A percentile compares a stretch with the other conserved stretches of the same genome.
phyloP scores from a whole-genome alignment of 1,139 yeast genomes.

The Hyphopichia burtonii region DNA sequence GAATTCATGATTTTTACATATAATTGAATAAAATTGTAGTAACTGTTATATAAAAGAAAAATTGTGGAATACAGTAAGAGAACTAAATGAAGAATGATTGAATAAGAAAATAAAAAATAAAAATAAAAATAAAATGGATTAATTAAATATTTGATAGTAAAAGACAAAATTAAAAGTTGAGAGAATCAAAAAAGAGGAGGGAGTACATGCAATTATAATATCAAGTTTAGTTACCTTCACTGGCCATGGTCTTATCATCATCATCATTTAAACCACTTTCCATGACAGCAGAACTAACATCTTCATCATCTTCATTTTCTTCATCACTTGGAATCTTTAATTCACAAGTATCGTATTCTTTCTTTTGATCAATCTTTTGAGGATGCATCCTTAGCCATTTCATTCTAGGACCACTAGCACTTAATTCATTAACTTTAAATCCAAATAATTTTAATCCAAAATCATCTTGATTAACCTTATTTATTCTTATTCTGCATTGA shows the following conservation, averaged over 20 bases:
- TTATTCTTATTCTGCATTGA: slow-evolving; percentile 47
- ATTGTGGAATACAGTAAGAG: slow-evolving; percentile 3
- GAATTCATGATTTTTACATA: background rate
- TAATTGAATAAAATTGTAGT: background rate
- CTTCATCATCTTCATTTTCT: slow-evolving; percentile 25
- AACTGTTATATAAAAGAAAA: background rate
- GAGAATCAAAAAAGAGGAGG: background rate
- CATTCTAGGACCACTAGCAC: slow-evolving; percentile 90
- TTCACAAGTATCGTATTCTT: slow-evolving; percentile 63
- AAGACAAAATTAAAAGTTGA: background rate
- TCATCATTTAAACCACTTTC: slow-evolving; percentile 22
- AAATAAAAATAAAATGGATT: too few species aligned
- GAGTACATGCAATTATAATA: background rate
- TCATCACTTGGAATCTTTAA: slow-evolving; percentile 46
- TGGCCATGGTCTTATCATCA: slow-evolving; percentile 50
- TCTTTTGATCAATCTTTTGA: slow-evolving; percentile 51
- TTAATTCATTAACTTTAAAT: slow-evolving; percentile 71
- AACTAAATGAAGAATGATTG: background rate
- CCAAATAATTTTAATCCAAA: slow-evolving; percentile 85
- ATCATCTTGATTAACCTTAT: slow-evolving; percentile 50
- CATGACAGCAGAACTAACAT: slow-evolving; percentile 17
- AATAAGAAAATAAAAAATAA: background rate
- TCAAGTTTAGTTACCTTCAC: slow-evolving; percentile 22
- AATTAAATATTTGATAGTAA: too few species aligned
- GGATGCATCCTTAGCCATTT: slow-evolving; percentile 87